These are phyloP conservation scores for Hygrophoropsis aurantiaca DNA, from an alignment of 768 basidiomycete species.

Conservation along the genomic window DNA sequence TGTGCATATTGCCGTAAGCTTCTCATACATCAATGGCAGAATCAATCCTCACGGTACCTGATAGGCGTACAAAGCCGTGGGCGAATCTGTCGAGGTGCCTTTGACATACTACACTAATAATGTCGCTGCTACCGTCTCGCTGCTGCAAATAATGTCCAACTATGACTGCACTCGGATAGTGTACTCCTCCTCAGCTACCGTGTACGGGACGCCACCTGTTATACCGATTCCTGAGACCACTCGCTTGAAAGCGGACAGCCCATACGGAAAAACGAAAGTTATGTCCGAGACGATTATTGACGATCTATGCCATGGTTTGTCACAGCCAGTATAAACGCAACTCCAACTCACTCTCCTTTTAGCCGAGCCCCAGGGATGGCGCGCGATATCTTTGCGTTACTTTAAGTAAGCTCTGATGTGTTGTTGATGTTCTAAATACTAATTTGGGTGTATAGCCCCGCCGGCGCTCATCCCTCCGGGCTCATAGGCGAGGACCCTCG, in stretches of 20 bases:
- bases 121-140: slow-evolving; percentile 81
- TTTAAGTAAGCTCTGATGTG: slow-evolving; percentile 72
- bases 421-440: slow-evolving; percentile 7
- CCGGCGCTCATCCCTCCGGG: slow-evolving; percentile 97
- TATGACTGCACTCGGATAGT: slow-evolving; percentile 86
- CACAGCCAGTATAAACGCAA: slow-evolving; percentile 1
- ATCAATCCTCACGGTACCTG: slow-evolving; percentile 1
- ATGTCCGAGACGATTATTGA: slow-evolving; percentile 90
- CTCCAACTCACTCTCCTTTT: slow-evolving; percentile 2
- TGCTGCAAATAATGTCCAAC: slow-evolving; percentile 84
- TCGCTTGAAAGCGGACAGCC: slow-evolving; percentile 82
- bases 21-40: background rate
- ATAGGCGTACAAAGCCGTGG: slow-evolving; percentile 96
- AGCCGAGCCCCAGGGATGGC: slow-evolving; percentile 75
- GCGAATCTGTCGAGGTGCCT: slow-evolving; percentile 92
- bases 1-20: slow-evolving; percentile 87
- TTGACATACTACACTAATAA: slow-evolving; percentile 94
- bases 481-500: slow-evolving; percentile 94
- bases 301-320: slow-evolving; percentile 79
- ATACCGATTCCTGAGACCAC: slow-evolving; percentile 96
- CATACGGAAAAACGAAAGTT: slow-evolving; percentile 95
- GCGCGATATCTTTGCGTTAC: slow-evolving; percentile 86
- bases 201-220: slow-evolving; percentile 89
- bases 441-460: slow-evolving; percentile 58
- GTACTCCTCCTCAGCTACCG: slow-evolving; percentile 97